Evolutionary conservation across 1,284 basidiomycete genomes (phyloP).

Genomic region (Amylostereum areolatum): DNA sequence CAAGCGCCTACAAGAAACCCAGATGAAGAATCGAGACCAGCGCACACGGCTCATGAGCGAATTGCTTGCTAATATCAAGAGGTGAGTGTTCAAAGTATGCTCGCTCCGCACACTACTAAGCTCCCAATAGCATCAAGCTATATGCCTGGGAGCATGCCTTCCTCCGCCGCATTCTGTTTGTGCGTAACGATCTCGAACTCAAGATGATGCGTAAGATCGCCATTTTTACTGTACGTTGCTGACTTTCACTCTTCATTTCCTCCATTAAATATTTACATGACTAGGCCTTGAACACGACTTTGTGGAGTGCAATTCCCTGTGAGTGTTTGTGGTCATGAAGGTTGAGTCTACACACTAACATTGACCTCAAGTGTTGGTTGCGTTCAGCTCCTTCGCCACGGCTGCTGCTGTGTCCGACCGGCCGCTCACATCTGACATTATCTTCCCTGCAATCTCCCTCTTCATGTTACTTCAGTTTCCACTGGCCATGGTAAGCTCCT

Average conservation of each 20-base stretch:
- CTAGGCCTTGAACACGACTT: conserved; percentile 51
- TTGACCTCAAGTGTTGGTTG: conserved; percentile 62
- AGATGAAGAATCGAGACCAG: conserved; percentile 89
- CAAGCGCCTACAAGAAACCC: conserved; percentile 77
- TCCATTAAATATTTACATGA: background rate
- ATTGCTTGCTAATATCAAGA: conserved; percentile 86
- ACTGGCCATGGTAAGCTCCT: conserved; percentile 63
- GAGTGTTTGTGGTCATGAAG: conserved; percentile 17
- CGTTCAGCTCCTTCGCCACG: conserved; percentile 83
- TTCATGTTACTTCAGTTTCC: conserved; percentile 91
- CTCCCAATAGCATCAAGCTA: conserved; percentile 56
- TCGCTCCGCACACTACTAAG: no score
- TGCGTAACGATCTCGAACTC: conserved; percentile 84
- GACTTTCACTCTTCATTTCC: background rate
- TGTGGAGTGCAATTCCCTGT: conserved; percentile 67
- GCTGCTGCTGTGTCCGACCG: conserved; percentile 65
- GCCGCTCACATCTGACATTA: conserved; percentile 85
- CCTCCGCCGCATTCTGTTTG: conserved; percentile 62
- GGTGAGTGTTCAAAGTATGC: conserved; percentile 28
- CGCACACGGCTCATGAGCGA: conserved; percentile 77
- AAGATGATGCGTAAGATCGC: conserved; percentile 80
- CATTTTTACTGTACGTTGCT: conserved; percentile 48
- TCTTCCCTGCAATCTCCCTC: conserved; percentile 91
- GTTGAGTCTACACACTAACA: conserved; percentile 26
- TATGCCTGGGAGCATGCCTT: conserved; percentile 91